These are phyloP conservation scores for Solanum ossicruentum DNA, from an alignment of 257 asterid genomes.

Conservation along the genomic window DNA sequence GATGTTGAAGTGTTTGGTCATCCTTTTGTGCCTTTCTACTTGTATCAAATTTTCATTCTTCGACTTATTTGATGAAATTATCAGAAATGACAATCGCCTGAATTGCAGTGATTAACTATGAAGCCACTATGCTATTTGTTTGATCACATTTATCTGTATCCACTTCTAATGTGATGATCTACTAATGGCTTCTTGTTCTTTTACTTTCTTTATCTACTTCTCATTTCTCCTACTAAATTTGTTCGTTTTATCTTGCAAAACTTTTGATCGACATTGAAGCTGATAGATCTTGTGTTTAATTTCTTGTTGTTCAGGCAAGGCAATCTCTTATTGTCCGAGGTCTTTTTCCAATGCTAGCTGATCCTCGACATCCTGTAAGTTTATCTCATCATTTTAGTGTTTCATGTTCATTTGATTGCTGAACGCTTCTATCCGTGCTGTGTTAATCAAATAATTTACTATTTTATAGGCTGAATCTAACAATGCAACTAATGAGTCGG, in stretches of 20 bases:
- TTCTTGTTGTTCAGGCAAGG: slow-evolving; percentile 48
- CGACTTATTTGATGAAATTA: neutral
- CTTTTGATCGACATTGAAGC: neutral
- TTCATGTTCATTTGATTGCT: neutral
- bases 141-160: neutral
- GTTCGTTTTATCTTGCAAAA: neutral
- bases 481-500: slow-evolving; percentile 52
- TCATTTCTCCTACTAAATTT: neutral
- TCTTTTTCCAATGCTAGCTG: slow-evolving; percentile 87
- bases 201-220: neutral
- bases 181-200: neutral
- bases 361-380: slow-evolving; percentile 93
- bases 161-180: neutral
- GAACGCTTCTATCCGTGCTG: neutral
- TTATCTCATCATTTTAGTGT: neutral
- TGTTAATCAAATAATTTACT: neutral
- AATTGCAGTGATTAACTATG: neutral
- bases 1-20: neutral
- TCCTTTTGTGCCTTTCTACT: neutral
- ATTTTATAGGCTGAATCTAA: slow-evolving; percentile 56
- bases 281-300: neutral
- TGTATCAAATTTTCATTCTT: neutral
- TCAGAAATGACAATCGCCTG: neutral
- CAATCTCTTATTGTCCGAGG: slow-evolving; percentile 88
- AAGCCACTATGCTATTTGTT: neutral